phyloP scores from a whole-genome alignment of 768 basidiomycete genomes.

The Pisolithus orientalis region DNA sequence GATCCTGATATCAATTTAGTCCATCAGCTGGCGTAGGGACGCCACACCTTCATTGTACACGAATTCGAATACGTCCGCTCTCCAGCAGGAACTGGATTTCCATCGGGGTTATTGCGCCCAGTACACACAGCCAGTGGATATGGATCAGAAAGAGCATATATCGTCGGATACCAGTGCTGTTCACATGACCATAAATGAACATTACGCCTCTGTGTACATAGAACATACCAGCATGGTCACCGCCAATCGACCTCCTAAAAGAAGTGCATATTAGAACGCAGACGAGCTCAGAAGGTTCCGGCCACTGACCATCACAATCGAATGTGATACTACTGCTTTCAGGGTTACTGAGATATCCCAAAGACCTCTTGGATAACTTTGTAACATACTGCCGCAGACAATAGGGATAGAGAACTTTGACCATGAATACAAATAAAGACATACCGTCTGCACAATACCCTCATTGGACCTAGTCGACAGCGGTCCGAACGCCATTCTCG shows the following conservation, averaged over 20 bases:
- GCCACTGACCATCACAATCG: conserved; percentile 52
- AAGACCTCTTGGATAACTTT: conserved; percentile 36
- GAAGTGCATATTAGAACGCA: background rate
- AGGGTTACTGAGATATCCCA: conserved; percentile 43
- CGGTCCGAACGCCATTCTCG: conserved; percentile 68
- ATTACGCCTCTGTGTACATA: background rate
- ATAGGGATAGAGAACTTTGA: background rate
- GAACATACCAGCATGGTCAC: conserved; percentile 59
- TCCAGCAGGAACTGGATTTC: conserved; percentile 38
- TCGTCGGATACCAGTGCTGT: conserved; percentile 65
- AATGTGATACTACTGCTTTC: conserved; percentile 66
- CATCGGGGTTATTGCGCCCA: conserved; percentile 50
- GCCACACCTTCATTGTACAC: conserved; percentile 72
- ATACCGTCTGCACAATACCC: conserved; percentile 52
- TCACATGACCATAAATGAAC: background rate
- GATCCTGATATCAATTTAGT: conserved; percentile 1
- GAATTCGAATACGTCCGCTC: conserved; percentile 60
- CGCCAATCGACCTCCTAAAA: conserved; percentile 53
- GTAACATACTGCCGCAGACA: conserved; percentile 39
- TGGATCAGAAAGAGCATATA: conserved; percentile 62
- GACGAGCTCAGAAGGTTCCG: conserved; percentile 2
- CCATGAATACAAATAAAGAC: conserved; percentile 7
- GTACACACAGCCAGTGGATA: conserved; percentile 66
- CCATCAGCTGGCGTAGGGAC: background rate
- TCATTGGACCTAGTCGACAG: conserved; percentile 34